A percentile compares a stretch with the other conserved stretches of the same genome.
phyloP scores from a whole-genome alignment of 78 protist genomes.

The Creolimax fragrantissima region DNA sequence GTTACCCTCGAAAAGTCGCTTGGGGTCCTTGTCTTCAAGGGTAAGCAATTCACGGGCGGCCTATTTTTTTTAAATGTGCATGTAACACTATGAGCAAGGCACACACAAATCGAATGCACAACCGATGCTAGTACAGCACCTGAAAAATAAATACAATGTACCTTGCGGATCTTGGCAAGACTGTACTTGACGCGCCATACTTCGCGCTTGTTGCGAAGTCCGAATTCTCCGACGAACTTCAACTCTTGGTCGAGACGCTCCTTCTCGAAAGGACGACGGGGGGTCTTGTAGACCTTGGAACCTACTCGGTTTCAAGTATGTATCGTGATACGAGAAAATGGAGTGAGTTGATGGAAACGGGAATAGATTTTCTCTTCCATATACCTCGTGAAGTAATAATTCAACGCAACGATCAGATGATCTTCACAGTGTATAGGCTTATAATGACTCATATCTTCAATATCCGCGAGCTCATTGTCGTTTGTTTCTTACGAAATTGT shows the following conservation, averaged over 20 bases:
- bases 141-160: background rate
- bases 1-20: slow-evolving; percentile 78
- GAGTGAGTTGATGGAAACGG: background rate
- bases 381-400: background rate
- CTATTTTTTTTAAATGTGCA: too few species aligned
- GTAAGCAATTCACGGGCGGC: slow-evolving; percentile 95
- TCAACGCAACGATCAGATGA: background rate
- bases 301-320: background rate
- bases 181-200: slow-evolving; percentile 89
- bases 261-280: slow-evolving; percentile 99
- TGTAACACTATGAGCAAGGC: too few species aligned
- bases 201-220: slow-evolving; percentile 95
- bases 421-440: background rate
- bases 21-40: slow-evolving; percentile 79
- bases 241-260: slow-evolving; percentile 90
- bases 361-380: background rate
- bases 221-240: slow-evolving; percentile 33
- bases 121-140: too few species aligned
- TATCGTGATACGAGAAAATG: background rate
- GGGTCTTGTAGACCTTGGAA: slow-evolving; percentile 72
- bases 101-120: too few species aligned
- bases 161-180: slow-evolving; percentile 92
- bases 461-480: too few species aligned
- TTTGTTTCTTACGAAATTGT: too few species aligned
- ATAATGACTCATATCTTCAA: too few species aligned